Conservation (phyloP, 495 filamentous ascomycete genomes). For the Podospora conica region DNA sequence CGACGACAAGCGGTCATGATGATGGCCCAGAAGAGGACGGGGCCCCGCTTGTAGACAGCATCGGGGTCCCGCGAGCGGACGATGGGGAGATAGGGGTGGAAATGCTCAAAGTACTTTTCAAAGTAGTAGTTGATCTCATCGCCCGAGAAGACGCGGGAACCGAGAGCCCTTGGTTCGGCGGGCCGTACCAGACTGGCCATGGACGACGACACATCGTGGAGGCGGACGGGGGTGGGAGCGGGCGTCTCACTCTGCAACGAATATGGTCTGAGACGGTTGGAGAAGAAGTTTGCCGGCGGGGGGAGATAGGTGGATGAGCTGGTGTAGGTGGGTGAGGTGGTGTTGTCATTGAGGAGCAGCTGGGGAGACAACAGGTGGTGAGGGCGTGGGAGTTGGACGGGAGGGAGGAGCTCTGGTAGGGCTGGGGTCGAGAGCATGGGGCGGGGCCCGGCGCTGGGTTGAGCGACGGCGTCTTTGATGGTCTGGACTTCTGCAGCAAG, state of each 20-base stretch:
- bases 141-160: constrained; percentile 40
- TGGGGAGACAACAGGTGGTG: background rate
- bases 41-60: constrained; percentile 32
- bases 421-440: constrained; percentile 7
- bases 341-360: background rate
- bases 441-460: constrained; percentile 1
- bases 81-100: constrained; percentile 41
- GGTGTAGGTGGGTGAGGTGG: constrained; percentile 4
- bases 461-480: constrained; percentile 39
- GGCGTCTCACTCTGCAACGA: constrained; percentile 11
- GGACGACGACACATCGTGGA: constrained; percentile 10
- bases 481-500: constrained; percentile 39
- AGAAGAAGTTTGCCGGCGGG: constrained; percentile 14
- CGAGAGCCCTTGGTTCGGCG: constrained; percentile 34
- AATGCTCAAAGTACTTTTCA: constrained; percentile 41
- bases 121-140: constrained; percentile 44
- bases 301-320: constrained; percentile 11
- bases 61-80: constrained; percentile 35
- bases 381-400: constrained; percentile 14
- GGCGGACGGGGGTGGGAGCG: constrained; percentile 7
- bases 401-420: constrained; percentile 10
- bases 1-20: constrained; percentile 39
- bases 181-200: constrained; percentile 10
- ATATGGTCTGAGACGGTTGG: constrained; percentile 10
- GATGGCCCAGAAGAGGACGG: constrained; percentile 41